Evolutionary conservation across 75 land plant species (phyloP), one percentile per base, ranked within the genome.

Genomic region (Sequoiadendron giganteum): DNA sequence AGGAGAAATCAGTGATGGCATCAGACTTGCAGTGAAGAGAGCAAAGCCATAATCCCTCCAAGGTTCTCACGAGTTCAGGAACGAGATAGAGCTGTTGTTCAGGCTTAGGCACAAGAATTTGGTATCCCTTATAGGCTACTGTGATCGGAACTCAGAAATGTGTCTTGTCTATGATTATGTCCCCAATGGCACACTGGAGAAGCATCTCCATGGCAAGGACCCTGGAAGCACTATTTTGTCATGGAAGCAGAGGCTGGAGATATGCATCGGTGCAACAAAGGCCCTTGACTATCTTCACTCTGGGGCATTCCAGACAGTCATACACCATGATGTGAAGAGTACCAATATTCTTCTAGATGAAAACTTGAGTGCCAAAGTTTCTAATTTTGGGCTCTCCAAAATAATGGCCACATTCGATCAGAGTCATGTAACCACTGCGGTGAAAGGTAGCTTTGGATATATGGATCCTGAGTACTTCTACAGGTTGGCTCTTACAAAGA

Each of bases 401-500:
- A 90, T 68, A 1, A 90, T 86, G 21, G 90, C 86, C 28, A 68
- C 38, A 9, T 43, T 88, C 2, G 90, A 90, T 28, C 34, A 73
- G 21, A 87, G 89, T 34, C 90, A 89, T 75, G 90, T 89, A 21
- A 89, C 89, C 88, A 89, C 90, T 52, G 83, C 58, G 19, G 90
- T 89, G 82, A 89, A 89, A 79, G 88, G 90, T 10, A 89, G 90
- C 80, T 89, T 86, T 82, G 76, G 89, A 73, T 25, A 88, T 49
- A 38, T 91, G 65, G 92, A 91, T 75, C 92, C 92, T 14, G 88
- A 91, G 82, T 91, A 91, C 52, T 91, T 91, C 88, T 54, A 49
- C 39, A 87, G 83, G 85, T 84, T 38, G 48, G 89, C 83, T 72
- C 76, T 90, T 32, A 86, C 90, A 2, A 89, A 87, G 10, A 87